A percentile compares a stretch with the other conserved stretches of the same genome.
Conservation (phyloP, 2,329 filamentous ascomycete species). For the Apiospora pterosperma region DNA sequence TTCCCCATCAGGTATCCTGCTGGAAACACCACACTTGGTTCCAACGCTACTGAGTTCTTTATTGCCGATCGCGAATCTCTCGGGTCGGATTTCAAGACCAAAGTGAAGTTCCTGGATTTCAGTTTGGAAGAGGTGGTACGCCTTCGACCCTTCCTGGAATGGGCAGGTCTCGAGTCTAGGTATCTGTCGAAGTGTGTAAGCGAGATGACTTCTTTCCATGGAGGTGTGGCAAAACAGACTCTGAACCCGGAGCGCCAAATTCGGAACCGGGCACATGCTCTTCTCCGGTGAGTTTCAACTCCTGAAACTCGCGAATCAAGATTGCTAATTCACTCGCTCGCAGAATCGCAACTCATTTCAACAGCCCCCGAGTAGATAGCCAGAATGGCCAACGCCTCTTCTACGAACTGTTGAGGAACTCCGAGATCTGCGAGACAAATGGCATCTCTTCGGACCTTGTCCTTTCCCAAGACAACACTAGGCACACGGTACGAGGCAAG, state of each 20-base stretch:
- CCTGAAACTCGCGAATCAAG: not conserved
- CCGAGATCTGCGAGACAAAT: constrained; percentile 26
- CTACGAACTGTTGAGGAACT: constrained; percentile 18
- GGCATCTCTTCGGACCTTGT: constrained; percentile 24
- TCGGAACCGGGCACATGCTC: constrained; percentile 21
- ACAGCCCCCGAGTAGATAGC: constrained; percentile 17
- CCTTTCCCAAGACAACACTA: constrained; percentile 23
- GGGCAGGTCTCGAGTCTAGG: constrained; percentile 26
- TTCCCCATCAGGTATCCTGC: constrained; percentile 22
- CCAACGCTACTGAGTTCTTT: constrained; percentile 22
- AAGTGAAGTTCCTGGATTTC: constrained; percentile 33
- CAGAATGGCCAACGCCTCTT: constrained; percentile 10
- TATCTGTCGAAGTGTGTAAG: constrained; percentile 19
- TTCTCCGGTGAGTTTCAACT: constrained; percentile 27
- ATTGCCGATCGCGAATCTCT: constrained; percentile 31
- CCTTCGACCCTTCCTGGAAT: constrained; percentile 29
- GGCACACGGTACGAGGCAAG: constrained; percentile 12
- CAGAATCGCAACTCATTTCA: constrained; percentile 25
- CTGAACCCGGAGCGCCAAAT: not conserved
- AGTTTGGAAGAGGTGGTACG: constrained; percentile 26
- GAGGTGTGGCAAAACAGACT: not conserved
- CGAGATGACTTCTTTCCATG: not conserved
- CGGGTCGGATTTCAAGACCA: constrained; percentile 20
- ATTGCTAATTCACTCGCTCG: not conserved
- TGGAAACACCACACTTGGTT: constrained; percentile 11